phyloP scores from a whole-genome alignment of 2,329 filamentous ascomycete species.

The Zymoseptoria brevis region DNA sequence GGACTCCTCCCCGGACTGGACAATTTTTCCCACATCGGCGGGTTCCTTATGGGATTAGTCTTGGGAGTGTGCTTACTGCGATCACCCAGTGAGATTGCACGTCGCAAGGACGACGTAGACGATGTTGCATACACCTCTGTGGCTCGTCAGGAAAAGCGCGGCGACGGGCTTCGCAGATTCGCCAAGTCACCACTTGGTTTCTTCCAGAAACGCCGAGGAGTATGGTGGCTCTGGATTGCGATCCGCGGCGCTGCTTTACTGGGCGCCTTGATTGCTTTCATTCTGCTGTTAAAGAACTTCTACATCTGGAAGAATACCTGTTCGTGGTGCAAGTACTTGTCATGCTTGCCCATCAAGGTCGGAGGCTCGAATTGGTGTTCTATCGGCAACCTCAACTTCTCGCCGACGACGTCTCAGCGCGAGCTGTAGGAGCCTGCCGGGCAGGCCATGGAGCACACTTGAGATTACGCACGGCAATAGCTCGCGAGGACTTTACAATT shows the following conservation, averaged over 20 bases:
- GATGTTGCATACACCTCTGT: constrained; percentile 16
- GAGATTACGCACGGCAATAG: background rate
- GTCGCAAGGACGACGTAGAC: constrained; percentile 14
- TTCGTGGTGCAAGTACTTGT: constrained; percentile 90
- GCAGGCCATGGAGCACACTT: constrained; percentile 4
- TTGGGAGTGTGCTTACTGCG: constrained; percentile 82
- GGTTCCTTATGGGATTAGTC: constrained; percentile 83
- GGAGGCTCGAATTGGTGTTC: constrained; percentile 53
- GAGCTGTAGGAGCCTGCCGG: constrained; percentile 10
- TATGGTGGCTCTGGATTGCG: constrained; percentile 98
- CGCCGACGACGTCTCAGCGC: constrained; percentile 15
- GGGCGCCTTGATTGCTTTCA: constrained; percentile 74
- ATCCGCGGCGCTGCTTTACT: constrained; percentile 71
- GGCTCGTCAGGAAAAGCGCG: constrained; percentile 10
- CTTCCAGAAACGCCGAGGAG: constrained; percentile 82
- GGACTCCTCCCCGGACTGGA: constrained; percentile 87
- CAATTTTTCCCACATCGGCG: constrained; percentile 96
- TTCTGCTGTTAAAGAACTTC: constrained; percentile 83
- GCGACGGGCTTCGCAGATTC: constrained; percentile 35
- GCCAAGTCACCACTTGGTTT: constrained; percentile 55
- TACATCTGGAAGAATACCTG: constrained; percentile 72
- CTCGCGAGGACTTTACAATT: background rate
- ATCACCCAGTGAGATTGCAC: constrained; percentile 60
- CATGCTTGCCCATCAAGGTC: constrained; percentile 64
- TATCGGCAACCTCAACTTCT: constrained; percentile 35